phyloP scores from a whole-genome alignment of 805 yeast genomes.

The Candida mattraensis region DNA sequence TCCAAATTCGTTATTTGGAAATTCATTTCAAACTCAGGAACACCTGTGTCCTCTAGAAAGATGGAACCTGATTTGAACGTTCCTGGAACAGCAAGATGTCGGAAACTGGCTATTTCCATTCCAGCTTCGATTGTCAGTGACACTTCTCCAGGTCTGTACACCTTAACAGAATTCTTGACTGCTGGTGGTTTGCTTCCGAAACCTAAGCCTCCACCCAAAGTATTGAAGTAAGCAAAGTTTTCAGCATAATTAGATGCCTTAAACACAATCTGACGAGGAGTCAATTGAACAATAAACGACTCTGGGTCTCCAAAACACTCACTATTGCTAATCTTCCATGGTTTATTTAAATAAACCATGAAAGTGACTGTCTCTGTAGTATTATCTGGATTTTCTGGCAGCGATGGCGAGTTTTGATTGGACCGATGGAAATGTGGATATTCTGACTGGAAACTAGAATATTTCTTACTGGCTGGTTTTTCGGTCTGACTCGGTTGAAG shows the following conservation, averaged over 20 bases:
- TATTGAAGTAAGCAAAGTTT: constrained; percentile 62
- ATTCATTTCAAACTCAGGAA: constrained; percentile 61
- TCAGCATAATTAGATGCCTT: constrained; percentile 23
- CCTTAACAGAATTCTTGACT: constrained; percentile 43
- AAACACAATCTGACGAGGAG: constrained; percentile 64
- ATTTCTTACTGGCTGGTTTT: constrained; percentile 43
- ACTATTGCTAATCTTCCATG: constrained; percentile 78
- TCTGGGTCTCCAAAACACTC: constrained; percentile 65
- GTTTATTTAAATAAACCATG: constrained; percentile 64
- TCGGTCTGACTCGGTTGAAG: constrained; percentile 17
- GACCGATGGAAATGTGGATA: constrained; percentile 42
- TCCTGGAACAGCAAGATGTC: constrained; percentile 65
- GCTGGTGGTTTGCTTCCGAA: constrained; percentile 72
- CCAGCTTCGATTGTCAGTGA: constrained; percentile 77
- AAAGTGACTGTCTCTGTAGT: constrained; percentile 45
- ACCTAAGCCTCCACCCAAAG: constrained; percentile 78
- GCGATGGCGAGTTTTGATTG: constrained; percentile 8
- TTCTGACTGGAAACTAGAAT: constrained; percentile 48
- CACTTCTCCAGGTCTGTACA: constrained; percentile 68
- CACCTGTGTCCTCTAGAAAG: constrained; percentile 17
- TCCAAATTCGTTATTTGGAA: constrained; percentile 74
- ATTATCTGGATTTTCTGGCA: constrained; percentile 29
- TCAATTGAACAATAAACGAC: constrained; percentile 61
- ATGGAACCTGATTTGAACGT: constrained; percentile 40
- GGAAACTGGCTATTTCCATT: constrained; percentile 77